Conservation (phyloP, 2,329 filamentous ascomycete genomes). For the Penicillium olsonii region DNA sequence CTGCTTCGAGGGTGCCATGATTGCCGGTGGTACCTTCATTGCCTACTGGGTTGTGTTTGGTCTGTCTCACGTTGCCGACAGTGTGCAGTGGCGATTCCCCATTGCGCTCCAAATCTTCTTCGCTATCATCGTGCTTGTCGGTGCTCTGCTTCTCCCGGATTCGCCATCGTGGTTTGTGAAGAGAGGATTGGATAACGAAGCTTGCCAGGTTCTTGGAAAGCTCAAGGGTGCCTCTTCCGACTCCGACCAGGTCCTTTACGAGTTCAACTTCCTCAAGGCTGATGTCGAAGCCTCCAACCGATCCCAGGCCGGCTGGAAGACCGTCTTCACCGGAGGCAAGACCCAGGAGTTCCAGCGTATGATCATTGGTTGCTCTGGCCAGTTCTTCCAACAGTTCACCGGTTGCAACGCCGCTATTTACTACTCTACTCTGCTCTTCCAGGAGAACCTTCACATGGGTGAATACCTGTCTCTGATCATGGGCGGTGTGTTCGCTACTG, state of each 20-base stretch:
- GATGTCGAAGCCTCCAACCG: constrained; percentile 42
- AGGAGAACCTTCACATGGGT: constrained; percentile 35
- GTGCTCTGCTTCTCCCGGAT: constrained; percentile 46
- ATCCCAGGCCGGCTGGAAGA: constrained; percentile 26
- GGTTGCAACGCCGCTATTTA: constrained; percentile 51
- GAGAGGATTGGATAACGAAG: constrained; percentile 51
- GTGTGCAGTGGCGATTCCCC: constrained; percentile 44
- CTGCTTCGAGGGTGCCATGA: constrained; percentile 26
- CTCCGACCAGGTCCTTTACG: constrained; percentile 23
- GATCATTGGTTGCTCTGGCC: constrained; percentile 31
- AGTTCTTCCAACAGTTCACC: constrained; percentile 47
- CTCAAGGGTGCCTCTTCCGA: constrained; percentile 45
- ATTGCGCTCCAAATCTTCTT: constrained; percentile 48
- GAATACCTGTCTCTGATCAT: constrained; percentile 24
- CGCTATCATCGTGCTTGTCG: constrained; percentile 25
- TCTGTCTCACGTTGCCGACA: constrained; percentile 25
- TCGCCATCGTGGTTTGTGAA: constrained; percentile 57
- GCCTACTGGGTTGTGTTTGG: constrained; percentile 31
- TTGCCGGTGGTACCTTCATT: constrained; percentile 24
- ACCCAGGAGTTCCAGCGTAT: constrained; percentile 35
- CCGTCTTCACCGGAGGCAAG: constrained; percentile 31
- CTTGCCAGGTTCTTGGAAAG: constrained; percentile 48
- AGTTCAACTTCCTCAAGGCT: constrained; percentile 46
- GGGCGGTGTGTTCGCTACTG: constrained; percentile 31
- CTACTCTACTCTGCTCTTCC: constrained; percentile 48